A percentile compares a stretch with the other conserved stretches of the same genome.
These are phyloP conservation scores for Pulveroboletus sp. DNA, from an alignment of 768 basidiomycete genomes.

Conservation along the genomic window DNA sequence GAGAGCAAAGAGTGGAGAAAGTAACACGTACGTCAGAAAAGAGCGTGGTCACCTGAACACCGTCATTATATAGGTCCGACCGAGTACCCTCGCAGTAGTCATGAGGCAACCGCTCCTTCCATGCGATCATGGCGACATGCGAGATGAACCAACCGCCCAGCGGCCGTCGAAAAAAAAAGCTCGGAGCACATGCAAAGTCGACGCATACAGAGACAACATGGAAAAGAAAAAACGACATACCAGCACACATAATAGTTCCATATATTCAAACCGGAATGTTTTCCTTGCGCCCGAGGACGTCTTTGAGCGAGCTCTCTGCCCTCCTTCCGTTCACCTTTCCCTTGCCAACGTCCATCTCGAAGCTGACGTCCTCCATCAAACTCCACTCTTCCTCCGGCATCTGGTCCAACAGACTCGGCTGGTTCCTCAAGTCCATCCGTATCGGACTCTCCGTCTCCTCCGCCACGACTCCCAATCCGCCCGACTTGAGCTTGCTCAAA, in stretches of 20 bases:
- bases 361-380: slow-evolving; percentile 47
- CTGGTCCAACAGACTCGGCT: slow-evolving; percentile 56
- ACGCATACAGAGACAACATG: slow-evolving; percentile 1
- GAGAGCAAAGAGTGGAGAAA: no score
- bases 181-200: neutral
- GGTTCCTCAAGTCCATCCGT: slow-evolving; percentile 42
- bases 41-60: no score
- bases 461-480: slow-evolving; percentile 21
- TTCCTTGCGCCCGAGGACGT: slow-evolving; percentile 27
- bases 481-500: slow-evolving; percentile 34
- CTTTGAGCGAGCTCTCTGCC: slow-evolving; percentile 30
- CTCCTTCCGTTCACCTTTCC: slow-evolving; percentile 29
- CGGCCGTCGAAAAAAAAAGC: neutral
- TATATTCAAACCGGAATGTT: slow-evolving; percentile 16
- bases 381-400: slow-evolving; percentile 55
- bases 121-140: slow-evolving; percentile 1
- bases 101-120: neutral
- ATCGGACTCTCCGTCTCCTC: slow-evolving; percentile 49
- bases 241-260: slow-evolving; percentile 5
- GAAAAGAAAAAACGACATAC: neutral
- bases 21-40: no score
- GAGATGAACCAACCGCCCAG: neutral
- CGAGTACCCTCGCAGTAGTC: slow-evolving; percentile 17
- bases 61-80: slow-evolving; percentile 1
- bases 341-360: slow-evolving; percentile 39